Conservation (phyloP, 2,329 filamentous ascomycete species). For the Epichloe sp. region DNA sequence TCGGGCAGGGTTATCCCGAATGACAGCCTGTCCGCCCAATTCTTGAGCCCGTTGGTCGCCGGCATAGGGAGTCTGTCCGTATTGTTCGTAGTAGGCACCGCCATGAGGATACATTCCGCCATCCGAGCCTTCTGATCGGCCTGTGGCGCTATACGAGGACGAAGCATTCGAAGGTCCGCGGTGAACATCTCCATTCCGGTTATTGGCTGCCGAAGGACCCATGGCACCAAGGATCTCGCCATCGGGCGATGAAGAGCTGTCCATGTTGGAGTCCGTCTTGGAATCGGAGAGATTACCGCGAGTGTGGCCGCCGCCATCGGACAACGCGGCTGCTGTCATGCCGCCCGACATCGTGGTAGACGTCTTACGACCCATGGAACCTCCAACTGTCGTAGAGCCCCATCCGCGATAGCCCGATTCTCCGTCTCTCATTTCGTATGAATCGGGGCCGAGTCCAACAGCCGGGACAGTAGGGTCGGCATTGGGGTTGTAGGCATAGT, state of each 20-base stretch:
- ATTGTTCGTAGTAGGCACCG: slow-evolving; percentile 44
- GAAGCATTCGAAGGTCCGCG: slow-evolving; percentile 92
- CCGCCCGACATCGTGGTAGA: slow-evolving; percentile 83
- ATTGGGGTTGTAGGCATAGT: slow-evolving; percentile 97
- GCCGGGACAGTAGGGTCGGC: slow-evolving; percentile 66
- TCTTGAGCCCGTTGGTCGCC: slow-evolving; percentile 31
- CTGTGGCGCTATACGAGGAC: slow-evolving; percentile 79
- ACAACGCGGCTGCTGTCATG: slow-evolving; percentile 50
- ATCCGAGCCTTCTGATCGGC: slow-evolving; percentile 58
- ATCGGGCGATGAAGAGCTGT: slow-evolving; percentile 44
- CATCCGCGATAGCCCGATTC: slow-evolving; percentile 82
- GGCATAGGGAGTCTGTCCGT: slow-evolving; percentile 42
- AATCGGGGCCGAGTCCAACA: slow-evolving; percentile 32
- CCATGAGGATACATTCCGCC: slow-evolving; percentile 33
- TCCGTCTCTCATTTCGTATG: slow-evolving; percentile 63
- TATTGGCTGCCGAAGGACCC: slow-evolving; percentile 55
- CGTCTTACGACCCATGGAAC: slow-evolving; percentile 64
- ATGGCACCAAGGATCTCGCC: slow-evolving; percentile 75
- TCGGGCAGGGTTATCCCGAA: slow-evolving; percentile 82
- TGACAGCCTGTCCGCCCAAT: slow-evolving; percentile 56
- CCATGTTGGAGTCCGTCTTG: slow-evolving; percentile 51
- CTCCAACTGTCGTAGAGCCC: slow-evolving; percentile 62
- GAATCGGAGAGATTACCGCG: slow-evolving; percentile 53
- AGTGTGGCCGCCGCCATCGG: slow-evolving; percentile 60
- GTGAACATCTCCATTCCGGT: slow-evolving; percentile 57